Evolutionary conservation across 441 rosid species (phyloP), one percentile per base, ranked within the genome.

Genomic region (Hura crepitans): DNA sequence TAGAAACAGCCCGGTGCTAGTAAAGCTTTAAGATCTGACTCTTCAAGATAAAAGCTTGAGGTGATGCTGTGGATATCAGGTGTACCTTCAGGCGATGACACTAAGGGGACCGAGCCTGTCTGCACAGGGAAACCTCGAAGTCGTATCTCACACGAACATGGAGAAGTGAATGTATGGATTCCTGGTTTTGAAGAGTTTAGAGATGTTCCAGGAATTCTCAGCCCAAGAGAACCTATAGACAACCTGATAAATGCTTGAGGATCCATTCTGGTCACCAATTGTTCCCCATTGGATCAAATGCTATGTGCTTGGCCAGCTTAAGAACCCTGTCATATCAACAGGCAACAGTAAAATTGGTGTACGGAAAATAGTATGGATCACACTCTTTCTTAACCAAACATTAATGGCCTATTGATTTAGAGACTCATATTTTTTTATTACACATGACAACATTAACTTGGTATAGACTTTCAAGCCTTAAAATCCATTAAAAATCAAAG

Each of bases 191-290:
- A 69, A 22, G 90, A 72, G 76, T 67, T 81, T 56, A 81, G 68
- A 50, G 80, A 71, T 53, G 86, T 31, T 72, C 83, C 84, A 28
- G 90, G 86, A 80, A 83, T 74, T 83, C 96, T 85, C 62, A 93
- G 81, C 76, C 96, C 94, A 51, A 93, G 86, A 72, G 97, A 88
- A 79, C 92, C 88, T 25, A 91, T 74, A 17, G 98, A 93, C 73
- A 93, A 77, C 82, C 96, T 91, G 78, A 86, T 89, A 78, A 93
- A 93, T 78, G 94, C 95, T 81, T 91, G 96, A 37, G 98, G 98
- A 83, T 93, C 98, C 98, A 93, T 91, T 67, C 46, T 62, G 70
- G 85, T 88, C 92, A 85, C 70, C 84, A 80, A 75, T 39, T 31
- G 70, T 72, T 81, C 84, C 75, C 80, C 94, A 85, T 87, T 70